These are phyloP conservation scores for Elaeagnus macrophylla DNA, from an alignment of 306 rosid genomes.

Conservation along the genomic window DNA sequence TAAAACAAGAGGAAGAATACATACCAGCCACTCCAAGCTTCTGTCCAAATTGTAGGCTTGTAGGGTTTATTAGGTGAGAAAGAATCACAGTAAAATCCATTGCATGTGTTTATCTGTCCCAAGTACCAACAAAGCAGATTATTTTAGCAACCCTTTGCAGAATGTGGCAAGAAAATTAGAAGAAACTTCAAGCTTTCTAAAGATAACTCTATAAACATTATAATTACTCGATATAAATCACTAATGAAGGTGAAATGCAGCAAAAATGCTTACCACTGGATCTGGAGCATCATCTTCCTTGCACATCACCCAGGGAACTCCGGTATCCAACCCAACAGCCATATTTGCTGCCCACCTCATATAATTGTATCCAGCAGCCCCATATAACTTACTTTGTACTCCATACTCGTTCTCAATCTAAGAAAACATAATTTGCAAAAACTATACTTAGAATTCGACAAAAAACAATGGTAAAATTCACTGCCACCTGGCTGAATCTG, in stretches of 20 bases:
- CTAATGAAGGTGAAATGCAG: constrained; percentile 5
- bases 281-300: constrained; percentile 99
- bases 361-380: constrained; percentile 74
- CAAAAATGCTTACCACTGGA: constrained; percentile 70
- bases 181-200: no score
- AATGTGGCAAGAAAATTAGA: neutral
- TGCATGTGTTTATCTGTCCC: constrained; percentile 90
- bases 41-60: constrained; percentile 95
- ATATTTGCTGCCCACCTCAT: constrained; percentile 94
- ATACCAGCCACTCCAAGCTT: constrained; percentile 99
- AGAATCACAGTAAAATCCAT: constrained; percentile 87
- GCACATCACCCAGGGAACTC: constrained; percentile 99
- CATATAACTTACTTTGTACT: constrained; percentile 67
- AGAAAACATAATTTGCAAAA: constrained; percentile 7
- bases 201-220: neutral
- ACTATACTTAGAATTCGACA: constrained; percentile 16
- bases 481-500: neutral
- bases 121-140: constrained; percentile 11
- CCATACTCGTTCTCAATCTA: constrained; percentile 98
- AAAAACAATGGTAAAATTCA: constrained; percentile 4
- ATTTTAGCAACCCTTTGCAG: constrained; percentile 12
- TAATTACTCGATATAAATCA: neutral
- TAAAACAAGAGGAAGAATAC: constrained; percentile 16
- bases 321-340: constrained; percentile 87
- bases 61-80: constrained; percentile 87